Evolutionary conservation across 257 asterid genomes (phyloP), one percentile per base, ranked within the genome.

Genomic region (Nicotiana obtusifolia): DNA sequence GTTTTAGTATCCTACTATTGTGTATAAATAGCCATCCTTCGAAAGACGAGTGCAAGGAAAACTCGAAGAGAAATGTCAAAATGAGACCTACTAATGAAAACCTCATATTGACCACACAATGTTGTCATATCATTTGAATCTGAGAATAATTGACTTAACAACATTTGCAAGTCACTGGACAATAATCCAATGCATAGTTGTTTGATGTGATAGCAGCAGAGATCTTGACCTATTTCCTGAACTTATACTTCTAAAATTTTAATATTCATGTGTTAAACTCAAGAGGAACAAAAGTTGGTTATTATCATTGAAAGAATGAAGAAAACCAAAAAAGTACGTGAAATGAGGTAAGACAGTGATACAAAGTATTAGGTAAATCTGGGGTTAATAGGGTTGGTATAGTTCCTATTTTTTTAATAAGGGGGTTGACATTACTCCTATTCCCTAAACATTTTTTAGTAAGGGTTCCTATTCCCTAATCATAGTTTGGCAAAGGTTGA

Each of bases 221-320:
- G 62, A 73, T 49, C 49, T 69, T 73, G 22, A 73, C 78, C 60
- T 37, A 44, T 44, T 68, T 68, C 77, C 59, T 44, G 60, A 71
- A 71, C 35, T 71, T 22, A 71, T 44, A 71, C 22, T 1, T 15
- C 16, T 24, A 73, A 24, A 49, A 8, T 73, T 41, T 9, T 24
- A 2, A 22, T 71, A 71, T 44, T 73, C 41, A 47, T 49, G 79
- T 44, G 20, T 44, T 44, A 22, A 6, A 68, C 78, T 20, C 59
- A 20, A 30, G 14, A 71, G 78, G 59, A 71, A 41, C 59, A 44
- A 71, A 44, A 71, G 37, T 71, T 44, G 78, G 35, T 44, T 44
- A 20, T 71, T 71, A 14, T 44, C 24, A 56, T 22, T 22, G 78
- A 69, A 69, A 44, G 78, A 41, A 69, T 71, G 78, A 20, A 33